phyloP scores from a whole-genome alignment of 106 monocot genomes.

The Acanthochlamys bracteata region DNA sequence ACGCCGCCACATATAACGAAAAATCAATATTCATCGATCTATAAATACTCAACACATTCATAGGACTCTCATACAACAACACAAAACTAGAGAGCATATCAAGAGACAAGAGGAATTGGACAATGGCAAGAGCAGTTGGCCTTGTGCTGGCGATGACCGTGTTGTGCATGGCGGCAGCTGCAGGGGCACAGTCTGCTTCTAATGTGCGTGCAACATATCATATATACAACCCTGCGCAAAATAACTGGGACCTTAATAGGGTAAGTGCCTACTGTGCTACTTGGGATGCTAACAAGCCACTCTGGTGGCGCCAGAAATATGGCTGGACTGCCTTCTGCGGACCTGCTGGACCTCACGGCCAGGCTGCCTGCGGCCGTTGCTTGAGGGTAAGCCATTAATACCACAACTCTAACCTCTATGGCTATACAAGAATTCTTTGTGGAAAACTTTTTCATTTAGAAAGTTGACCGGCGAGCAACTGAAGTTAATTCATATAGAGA shows the following conservation, averaged over 20 bases:
- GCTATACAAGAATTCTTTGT: background rate
- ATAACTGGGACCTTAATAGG: slow-evolving; percentile 15
- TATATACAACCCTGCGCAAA: background rate
- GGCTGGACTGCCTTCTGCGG: slow-evolving; percentile 43
- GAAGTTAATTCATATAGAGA: too few species aligned
- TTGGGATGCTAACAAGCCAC: slow-evolving; percentile 20
- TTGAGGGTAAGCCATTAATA: slow-evolving; percentile 1
- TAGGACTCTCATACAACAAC: too few species aligned
- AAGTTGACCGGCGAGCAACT: background rate
- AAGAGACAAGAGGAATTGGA: too few species aligned
- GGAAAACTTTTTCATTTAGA: too few species aligned
- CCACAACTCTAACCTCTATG: too few species aligned
- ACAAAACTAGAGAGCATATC: too few species aligned
- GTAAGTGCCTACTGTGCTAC: slow-evolving; percentile 27
- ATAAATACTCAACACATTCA: too few species aligned
- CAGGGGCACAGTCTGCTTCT: background rate
- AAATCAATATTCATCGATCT: too few species aligned
- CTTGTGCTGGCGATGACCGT: background rate
- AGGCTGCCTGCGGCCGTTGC: slow-evolving; percentile 28
- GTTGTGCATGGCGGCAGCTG: background rate
- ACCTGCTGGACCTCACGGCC: too few species aligned
- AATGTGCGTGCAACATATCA: slow-evolving; percentile 7
- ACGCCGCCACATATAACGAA: too few species aligned
- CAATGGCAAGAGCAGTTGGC: background rate
- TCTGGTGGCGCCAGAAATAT: slow-evolving; percentile 26